phyloP scores from a whole-genome alignment of 176 grass and related monocot species.

The Triticum aestivum region IWGSC_CS_RefSeq_v2.1 NC_057801.1:500613764-500614263 shows the following conservation, averaged over 20 bases:
- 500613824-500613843: constrained; percentile 90
- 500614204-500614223: constrained; percentile 29
- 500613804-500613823: constrained; percentile 90
- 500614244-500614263: neutral
- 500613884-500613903: neutral
- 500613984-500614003: constrained; percentile 2
- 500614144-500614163: constrained; percentile 84
- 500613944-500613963: neutral
- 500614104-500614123: constrained; percentile 31
- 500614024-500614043: no score
- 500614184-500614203: constrained; percentile 98
- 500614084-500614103: constrained; percentile 22
- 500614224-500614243: constrained; percentile 58
- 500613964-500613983: neutral
- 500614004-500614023: no score
- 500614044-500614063: no score
- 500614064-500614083: no score
- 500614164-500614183: constrained; percentile 98
- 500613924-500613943: neutral
- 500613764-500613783: constrained; percentile 75
- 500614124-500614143: neutral
- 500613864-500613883: constrained; percentile 24
- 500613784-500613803: constrained; percentile 87
- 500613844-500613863: constrained; percentile 97
- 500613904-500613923: constrained; percentile 7